Base-by-base conservation (phyloP, 352 stramenopile genomes). In the Phytopythium chamaehyphon region DNA sequence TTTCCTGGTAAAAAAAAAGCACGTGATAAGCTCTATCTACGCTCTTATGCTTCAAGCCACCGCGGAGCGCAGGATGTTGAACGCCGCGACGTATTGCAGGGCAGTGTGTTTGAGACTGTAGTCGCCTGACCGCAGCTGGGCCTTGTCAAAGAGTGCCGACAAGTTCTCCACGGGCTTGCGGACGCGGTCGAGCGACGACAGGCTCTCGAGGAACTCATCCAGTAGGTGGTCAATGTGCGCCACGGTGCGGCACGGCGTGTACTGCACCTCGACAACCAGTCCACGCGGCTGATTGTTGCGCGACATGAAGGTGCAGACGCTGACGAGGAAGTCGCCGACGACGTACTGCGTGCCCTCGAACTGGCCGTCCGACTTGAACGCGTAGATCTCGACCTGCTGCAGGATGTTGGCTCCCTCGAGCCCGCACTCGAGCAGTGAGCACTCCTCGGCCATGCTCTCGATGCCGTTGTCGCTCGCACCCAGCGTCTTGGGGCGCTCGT, bases 91-190 rank as follows among this genome's bases (percentile, higher is more conserved):
- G 57, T 94, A 94, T 65, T 94, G 83, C 58, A 94, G 70, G 33
- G 79, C 83, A 53, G 83, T 94, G 66, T 94, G 83, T 58, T 94
- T 94, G 62, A 92, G 83, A 28, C 71, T 89, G 60, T 94, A 94
- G 62, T 92, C 79, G 47, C 52, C 66, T 40, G 67, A 62, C 0
- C 74, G 71, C 19, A 92, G 69, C n/a, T 73, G 73, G 15, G 86
- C 76, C 59, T 92, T 92, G 45, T 92, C 74, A 46, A 88, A 92
- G 0, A 91, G 62, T 23, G 65, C 65, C 6, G 55, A 37, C 47
- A 92, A 51, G 47, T 77, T 88, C 24, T 86, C 71, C 24, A 94
- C 66, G 22, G 83, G 83, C 54, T 94, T 94, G 42, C 77, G 79
- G 40, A 94, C 51, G 24, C 75, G 71, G 24, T 86, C 76, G 7